Base-by-base conservation (phyloP, 108 stramenopile genomes). In the Fistulifera pelliculosa region DNA sequence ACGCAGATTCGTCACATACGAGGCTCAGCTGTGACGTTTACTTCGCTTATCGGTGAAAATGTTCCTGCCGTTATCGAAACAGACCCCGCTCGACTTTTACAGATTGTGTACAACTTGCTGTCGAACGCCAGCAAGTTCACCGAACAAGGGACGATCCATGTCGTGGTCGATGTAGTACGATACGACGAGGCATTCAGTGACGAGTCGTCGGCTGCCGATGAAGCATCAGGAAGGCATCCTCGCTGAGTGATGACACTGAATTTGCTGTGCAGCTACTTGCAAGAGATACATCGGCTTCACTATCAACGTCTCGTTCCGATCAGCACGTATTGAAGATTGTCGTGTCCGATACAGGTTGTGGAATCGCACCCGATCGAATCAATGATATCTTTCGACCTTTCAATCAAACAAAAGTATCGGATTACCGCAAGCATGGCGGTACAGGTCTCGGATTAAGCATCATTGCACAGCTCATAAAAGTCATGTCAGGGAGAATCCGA, bases 361-460 rank as follows among this genome's bases (percentile, higher is more conserved):
- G 74, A 17, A 66, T 75, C 27, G 39, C 49, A 15, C 18, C 49
- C 15, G 61, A 70, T 12, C 51, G 45, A 15, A 48, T 54, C 21
- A 40, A 59, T 17, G 38, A 31, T 18, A 62, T 77, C 41, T 77
- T 70, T 28, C 39, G 53, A 43, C 65, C 70, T 8, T 70, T 57
- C 26, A 41, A 44, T 19, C 53, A 69, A 54, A 27, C 53, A 47
- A 65, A 62, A 15, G 27, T 61, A 12, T 68, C 66, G 27, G 57
- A 70, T 22, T 65, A 53, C 35, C 61, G 71, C 8, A 41, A 75
- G 41, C 61, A 65, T 41, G 68, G 68, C 26, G 54, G 70, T 12
- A 58, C 69, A 16, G 61, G 76, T 16, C 68, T 72, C 14, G 61
- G 69, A 51, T 48, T 77, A 27, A 44, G 39, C 19, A 72, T 65